Conservation (phyloP, 148 eudicot species). For the Chenopodium formosanum region DNA sequence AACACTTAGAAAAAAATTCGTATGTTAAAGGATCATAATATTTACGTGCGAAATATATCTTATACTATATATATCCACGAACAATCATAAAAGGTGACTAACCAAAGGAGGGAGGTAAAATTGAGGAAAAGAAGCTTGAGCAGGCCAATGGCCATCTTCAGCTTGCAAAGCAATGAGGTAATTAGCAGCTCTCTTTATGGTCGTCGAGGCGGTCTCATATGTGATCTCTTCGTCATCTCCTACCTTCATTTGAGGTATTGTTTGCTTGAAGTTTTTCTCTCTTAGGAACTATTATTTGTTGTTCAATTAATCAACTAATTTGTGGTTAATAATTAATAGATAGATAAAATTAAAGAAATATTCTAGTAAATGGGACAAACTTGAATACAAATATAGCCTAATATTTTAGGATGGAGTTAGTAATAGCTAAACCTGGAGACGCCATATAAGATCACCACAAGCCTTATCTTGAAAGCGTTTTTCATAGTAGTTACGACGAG, state of each 20-base stretch:
- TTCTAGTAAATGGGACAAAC: too few species aligned
- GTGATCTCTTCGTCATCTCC: slow-evolving; percentile 46
- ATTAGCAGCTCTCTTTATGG: slow-evolving; percentile 35
- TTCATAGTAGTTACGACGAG: slow-evolving; percentile 33
- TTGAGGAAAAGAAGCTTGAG: slow-evolving; percentile 46
- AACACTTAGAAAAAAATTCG: too few species aligned
- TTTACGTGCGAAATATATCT: too few species aligned
- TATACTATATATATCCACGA: too few species aligned
- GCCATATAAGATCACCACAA: slow-evolving; percentile 42
- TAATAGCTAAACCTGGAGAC: slow-evolving; percentile 35
- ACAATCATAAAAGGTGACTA: background rate
- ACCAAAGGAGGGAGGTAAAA: slow-evolving; percentile 58
- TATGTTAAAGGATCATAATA: too few species aligned
- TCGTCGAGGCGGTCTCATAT: slow-evolving; percentile 30
- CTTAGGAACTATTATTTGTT: slow-evolving; percentile 29
- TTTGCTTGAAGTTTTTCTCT: slow-evolving; percentile 45
- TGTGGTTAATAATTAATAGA: too few species aligned
- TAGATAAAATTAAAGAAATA: too few species aligned
- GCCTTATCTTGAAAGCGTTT: slow-evolving; percentile 35
- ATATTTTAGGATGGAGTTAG: background rate
- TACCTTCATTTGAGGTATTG: slow-evolving; percentile 44
- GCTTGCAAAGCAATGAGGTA: slow-evolving; percentile 43
- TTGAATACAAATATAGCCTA: too few species aligned
- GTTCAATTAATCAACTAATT: background rate
- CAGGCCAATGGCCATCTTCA: slow-evolving; percentile 67